Evolutionary conservation across 768 basidiomycete species (phyloP).

Genomic region (Leccinellum rugosiceps): DNA sequence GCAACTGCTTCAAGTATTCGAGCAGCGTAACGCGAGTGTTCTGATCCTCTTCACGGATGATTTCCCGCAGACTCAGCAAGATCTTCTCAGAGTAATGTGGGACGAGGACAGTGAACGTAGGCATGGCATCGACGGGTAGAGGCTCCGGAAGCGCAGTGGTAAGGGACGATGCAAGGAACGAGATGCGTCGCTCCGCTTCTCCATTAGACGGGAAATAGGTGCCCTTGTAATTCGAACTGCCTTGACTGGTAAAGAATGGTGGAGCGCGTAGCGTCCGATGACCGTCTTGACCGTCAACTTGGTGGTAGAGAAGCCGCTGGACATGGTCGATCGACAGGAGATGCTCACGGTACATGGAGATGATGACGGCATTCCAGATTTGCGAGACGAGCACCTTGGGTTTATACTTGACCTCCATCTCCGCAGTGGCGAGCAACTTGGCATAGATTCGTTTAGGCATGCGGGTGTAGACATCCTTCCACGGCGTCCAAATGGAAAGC

Average conservation of each 20-base stretch:
- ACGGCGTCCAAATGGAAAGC: conserved; percentile 98
- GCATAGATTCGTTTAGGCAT: conserved; percentile 98
- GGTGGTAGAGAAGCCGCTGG: conserved; percentile 95
- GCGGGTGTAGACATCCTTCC: conserved; percentile 95
- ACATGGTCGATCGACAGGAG: conserved; percentile 97
- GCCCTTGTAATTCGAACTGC: conserved; percentile 60
- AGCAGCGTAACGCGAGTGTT: conserved; percentile 95
- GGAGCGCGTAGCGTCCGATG: conserved; percentile 92
- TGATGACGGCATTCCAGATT: conserved; percentile 99
- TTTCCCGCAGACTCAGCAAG: conserved; percentile 91
- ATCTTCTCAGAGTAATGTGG: conserved; percentile 99
- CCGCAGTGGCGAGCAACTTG: conserved; percentile 90
- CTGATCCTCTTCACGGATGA: conserved; percentile 96
- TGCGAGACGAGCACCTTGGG: conserved; percentile 99
- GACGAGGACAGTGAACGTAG: conserved; percentile 98
- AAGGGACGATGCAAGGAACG: conserved; percentile 97
- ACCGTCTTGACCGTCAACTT: conserved; percentile 87
- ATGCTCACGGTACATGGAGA: conserved; percentile 99
- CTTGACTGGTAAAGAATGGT: conserved; percentile 96
- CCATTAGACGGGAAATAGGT: conserved; percentile 93
- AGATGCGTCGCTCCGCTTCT: conserved; percentile 96
- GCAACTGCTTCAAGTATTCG: conserved; percentile 97
- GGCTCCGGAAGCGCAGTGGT: conserved; percentile 95
- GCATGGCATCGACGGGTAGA: conserved; percentile 96
- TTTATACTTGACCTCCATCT: conserved; percentile 99